Evolutionary conservation across 805 yeast genomes (phyloP).

Genomic region (Wickerhamomyces ciferrii): DNA sequence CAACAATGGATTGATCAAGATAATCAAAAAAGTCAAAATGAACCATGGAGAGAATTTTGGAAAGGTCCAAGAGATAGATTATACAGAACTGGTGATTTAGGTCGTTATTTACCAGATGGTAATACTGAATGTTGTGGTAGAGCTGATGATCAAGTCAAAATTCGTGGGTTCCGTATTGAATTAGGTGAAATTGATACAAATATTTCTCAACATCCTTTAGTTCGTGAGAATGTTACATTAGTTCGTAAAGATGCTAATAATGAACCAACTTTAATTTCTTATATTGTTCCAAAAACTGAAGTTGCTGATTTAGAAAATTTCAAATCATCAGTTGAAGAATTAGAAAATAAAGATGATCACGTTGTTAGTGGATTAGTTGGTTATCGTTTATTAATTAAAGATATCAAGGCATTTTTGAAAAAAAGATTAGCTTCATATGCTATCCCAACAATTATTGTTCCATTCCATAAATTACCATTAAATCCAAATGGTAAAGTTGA

Average conservation of each 20-base stretch:
- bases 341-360: conserved; percentile 45
- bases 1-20: conserved; percentile 59
- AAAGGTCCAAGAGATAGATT: conserved; percentile 92
- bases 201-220: conserved; percentile 86
- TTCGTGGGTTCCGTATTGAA: conserved; percentile 97
- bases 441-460: conserved; percentile 87
- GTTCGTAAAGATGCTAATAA: conserved; percentile 90
- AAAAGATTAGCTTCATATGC: conserved; percentile 91
- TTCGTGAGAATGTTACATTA: conserved; percentile 88
- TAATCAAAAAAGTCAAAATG: conserved; percentile 34
- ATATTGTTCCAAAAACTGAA: conserved; percentile 77
- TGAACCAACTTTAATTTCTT: conserved; percentile 88
- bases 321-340: conserved; percentile 36
- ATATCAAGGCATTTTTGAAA: conserved; percentile 76
- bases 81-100: conserved; percentile 96
- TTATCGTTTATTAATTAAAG: conserved; percentile 72
- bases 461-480: conserved; percentile 79
- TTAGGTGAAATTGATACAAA: conserved; percentile 98
- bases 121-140: conserved; percentile 98
- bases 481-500: conserved; percentile 99
- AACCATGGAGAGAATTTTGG: conserved; percentile 76
- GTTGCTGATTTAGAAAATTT: conserved; percentile 39
- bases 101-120: conserved; percentile 95
- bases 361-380: conserved; percentile 75
- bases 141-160: conserved; percentile 98